Evolutionary conservation across 1,284 basidiomycete genomes (phyloP), one percentile per base, ranked within the genome.

Genomic region (Marasmius oreades): DNA sequence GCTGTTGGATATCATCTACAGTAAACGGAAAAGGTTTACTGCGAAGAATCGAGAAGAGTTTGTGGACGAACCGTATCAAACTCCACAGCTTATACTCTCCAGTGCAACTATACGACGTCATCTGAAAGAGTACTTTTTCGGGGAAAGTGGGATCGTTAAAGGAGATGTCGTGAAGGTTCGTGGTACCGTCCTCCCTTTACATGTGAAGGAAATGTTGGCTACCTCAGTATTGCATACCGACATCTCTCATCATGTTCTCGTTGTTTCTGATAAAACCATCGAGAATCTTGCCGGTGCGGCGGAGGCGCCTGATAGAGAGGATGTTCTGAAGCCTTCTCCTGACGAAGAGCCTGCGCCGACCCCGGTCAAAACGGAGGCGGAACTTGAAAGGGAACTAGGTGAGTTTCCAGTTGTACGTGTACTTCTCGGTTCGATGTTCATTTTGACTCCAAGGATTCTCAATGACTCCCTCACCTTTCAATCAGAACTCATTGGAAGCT

Each of bases 71-170:
- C 55, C 56, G n/a, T 31, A 44, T 42, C 61, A 60, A 56, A 60
- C 69, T 33, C 83, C 84, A 2, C 88, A 89, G 66, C 69, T 90
- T 55, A 70, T 90, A 28, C 66, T 88, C 64, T 77, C 85, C 48
- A 89, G 86, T 64, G 88, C 88, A 31, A 91, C 88, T 12, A 70
- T 91, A 56, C 74, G 80, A 52, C 73, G 72, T 46, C 78, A 79
- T 56, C 73, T 89, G 54, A 75, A 78, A 63, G 69, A 77, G 52
- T 78, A 79, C 64, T 75, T 78, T 53, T 82, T 70, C 64, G 67
- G 69, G 24, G 73, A 80, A 55, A 83, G 77, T 62, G 79, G 79
- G 11, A 87, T 85, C 82, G 63, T 86, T 56, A 73, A 73, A 59
- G 71, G 70, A 24, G 74, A 76, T 37, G 61, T 82, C 39, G 63